These are phyloP conservation scores for Hemileccinum rubropunctum DNA, from an alignment of 768 basidiomycete species.

Conservation along the genomic window DNA sequence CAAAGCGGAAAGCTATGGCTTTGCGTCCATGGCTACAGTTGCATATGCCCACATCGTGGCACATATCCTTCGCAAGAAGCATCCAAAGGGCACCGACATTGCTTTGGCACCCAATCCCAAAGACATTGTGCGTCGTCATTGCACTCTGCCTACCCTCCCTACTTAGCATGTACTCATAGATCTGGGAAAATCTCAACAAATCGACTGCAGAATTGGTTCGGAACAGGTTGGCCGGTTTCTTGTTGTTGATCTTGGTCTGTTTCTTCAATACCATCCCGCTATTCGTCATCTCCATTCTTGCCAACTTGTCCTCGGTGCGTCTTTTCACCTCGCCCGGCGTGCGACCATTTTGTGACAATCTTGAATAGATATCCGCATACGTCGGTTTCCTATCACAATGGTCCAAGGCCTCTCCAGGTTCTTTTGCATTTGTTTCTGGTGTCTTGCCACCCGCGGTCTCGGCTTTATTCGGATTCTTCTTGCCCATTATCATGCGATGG, in stretches of 20 bases:
- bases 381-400: constrained; percentile 76
- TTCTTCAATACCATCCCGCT: constrained; percentile 95
- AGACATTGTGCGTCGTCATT: constrained; percentile 60
- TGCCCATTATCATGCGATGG: constrained; percentile 90
- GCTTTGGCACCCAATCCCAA: constrained; percentile 84
- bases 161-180: constrained; percentile 37
- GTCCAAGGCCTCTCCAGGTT: constrained; percentile 54
- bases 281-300: constrained; percentile 84
- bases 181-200: constrained; percentile 89
- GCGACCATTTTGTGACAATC: constrained; percentile 1
- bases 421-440: constrained; percentile 89
- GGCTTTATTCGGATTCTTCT: constrained; percentile 83
- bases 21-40: constrained; percentile 86
- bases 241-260: constrained; percentile 74
- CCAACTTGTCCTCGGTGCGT: constrained; percentile 81
- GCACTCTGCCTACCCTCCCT: not conserved
- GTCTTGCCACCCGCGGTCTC: constrained; percentile 89
- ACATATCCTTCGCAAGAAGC: constrained; percentile 62
- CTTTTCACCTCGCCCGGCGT: not conserved
- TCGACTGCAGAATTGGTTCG: constrained; percentile 62
- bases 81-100: constrained; percentile 69
- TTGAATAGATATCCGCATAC: constrained; percentile 42
- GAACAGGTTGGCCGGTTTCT: constrained; percentile 72
- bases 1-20: constrained; percentile 88
- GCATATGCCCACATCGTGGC: constrained; percentile 88